Evolutionary conservation across 805 yeast genomes (phyloP).

Genomic region (Priceomyces melissophilus): DNA sequence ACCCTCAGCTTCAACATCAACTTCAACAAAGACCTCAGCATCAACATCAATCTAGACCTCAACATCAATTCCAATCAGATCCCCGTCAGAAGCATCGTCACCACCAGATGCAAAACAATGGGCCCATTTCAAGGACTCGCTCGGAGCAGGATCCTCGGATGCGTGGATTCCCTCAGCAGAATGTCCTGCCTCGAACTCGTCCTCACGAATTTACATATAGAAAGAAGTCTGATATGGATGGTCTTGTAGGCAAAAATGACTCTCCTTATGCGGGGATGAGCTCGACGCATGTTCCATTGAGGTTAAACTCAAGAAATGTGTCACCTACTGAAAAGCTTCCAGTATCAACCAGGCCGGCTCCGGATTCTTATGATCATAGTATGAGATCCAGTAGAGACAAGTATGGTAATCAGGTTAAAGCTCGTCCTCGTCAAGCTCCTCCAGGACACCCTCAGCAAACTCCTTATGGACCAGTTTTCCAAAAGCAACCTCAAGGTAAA

Average conservation of each 20-base stretch:
- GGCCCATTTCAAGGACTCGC: too few relatives aligned
- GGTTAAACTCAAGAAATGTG: neutral
- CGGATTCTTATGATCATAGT: neutral
- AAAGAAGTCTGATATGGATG: constrained; percentile 15
- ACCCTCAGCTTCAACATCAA: neutral
- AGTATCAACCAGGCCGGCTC: neutral
- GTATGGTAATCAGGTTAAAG: neutral
- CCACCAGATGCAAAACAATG: too few relatives aligned
- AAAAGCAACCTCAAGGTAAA: neutral
- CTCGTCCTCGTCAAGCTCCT: constrained; percentile 5
- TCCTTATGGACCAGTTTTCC: neutral
- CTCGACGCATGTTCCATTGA: constrained; percentile 7
- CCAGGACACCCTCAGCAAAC: constrained; percentile 3
- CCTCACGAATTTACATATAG: constrained; percentile 22
- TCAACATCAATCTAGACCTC: constrained; percentile 1
- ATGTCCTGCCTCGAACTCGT: neutral
- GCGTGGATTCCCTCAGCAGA: neutral
- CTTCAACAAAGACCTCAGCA: neutral
- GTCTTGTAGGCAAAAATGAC: constrained; percentile 8
- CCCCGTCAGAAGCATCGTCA: neutral
- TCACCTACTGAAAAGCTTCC: neutral
- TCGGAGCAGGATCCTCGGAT: neutral
- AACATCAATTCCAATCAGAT: neutral
- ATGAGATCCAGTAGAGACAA: too few relatives aligned
- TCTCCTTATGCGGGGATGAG: constrained; percentile 21